Base-by-base conservation (phyloP, 2,329 filamentous ascomycete genomes). In the Venturia nashicola region DNA sequence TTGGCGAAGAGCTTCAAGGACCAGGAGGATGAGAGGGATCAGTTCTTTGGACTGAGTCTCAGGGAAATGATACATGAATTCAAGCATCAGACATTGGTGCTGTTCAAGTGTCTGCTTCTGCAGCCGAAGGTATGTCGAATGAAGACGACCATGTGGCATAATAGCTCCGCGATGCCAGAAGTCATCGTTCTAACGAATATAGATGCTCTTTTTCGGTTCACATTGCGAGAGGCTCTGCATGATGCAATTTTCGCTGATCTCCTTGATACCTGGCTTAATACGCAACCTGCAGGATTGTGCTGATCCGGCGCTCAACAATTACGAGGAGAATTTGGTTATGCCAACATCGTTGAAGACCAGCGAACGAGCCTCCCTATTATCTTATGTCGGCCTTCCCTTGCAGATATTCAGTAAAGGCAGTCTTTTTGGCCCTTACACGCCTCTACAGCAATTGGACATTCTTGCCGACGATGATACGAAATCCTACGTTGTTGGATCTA, bases 151-250 rank as follows among this genome's bases (percentile, higher is more conserved):
- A 61, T 32, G 23, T 23, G 20, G 27, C 51, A 57, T 36, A 20
- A 57, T 36, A 36, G 1, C 16, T 57, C 32, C 5, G 16, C 11
- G 20, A 51, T 14, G 20, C 20, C 12, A 51, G 8, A 51, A n/a
- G 32, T n/a, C 8, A 3, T 36, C 3, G 4, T 5, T n/a, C 51
- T 57, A 16, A 57, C 51, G n/a, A 36, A 1, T 36, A 0, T 69
- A 96, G 92, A 97, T 97, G 89, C 86, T 99, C 63, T 97, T 99
- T 78, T 99, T 97, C 71, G 92, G 94, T 67, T 91, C 93, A n/a
- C 86, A 91, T 70, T 97, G 94, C 75, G 94, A 99, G 76, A 84
- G 89, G 68, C 79, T 99, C 69, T 99, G 94, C 82, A 96, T 97
- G 89, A 92, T 96, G 77, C 94, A 99, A 75, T 99, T 97, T 78